Conservation (phyloP, 805 yeast species). For the Myxozyma neglecta region DNA sequence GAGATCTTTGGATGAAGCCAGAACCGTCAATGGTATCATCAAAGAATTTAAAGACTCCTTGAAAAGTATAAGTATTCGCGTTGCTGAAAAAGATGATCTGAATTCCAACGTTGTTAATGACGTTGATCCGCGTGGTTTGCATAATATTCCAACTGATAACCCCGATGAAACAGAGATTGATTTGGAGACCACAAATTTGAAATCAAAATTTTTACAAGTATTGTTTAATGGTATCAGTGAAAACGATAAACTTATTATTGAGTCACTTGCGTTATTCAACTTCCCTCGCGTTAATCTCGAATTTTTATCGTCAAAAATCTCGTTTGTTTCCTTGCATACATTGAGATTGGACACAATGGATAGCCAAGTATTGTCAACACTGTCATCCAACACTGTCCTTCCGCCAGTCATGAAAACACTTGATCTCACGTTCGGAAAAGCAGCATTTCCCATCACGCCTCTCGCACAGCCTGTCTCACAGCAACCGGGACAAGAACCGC, state of each 20-base stretch:
- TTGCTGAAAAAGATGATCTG: constrained; percentile 19
- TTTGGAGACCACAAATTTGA: constrained; percentile 11
- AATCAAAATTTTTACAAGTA: constrained; percentile 12
- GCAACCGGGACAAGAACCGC: not conserved
- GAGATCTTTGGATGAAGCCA: constrained; percentile 22
- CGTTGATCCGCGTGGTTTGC: not conserved
- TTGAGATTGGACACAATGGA: constrained; percentile 27
- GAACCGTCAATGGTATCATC: constrained; percentile 15
- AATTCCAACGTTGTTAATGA: constrained; percentile 9
- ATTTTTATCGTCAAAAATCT: constrained; percentile 7
- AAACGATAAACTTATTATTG: constrained; percentile 1
- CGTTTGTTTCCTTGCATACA: constrained; percentile 1
- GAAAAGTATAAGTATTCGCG: constrained; percentile 14
- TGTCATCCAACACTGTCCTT: constrained; percentile 7
- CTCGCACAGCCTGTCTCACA: not conserved
- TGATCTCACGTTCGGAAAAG: constrained; percentile 20
- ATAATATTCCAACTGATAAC: not conserved
- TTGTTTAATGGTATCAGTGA: not conserved
- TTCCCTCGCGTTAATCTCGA: constrained; percentile 21
- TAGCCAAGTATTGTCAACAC: constrained; percentile 10
- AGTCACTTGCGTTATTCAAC: constrained; percentile 21
- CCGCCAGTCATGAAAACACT: constrained; percentile 14
- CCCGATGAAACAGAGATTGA: not conserved
- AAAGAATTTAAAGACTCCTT: constrained; percentile 6
- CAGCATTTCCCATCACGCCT: constrained; percentile 16